Evolutionary conservation across 2,329 filamentous ascomycete genomes (phyloP).

Genomic region (Fusarium albosuccineum): DNA sequence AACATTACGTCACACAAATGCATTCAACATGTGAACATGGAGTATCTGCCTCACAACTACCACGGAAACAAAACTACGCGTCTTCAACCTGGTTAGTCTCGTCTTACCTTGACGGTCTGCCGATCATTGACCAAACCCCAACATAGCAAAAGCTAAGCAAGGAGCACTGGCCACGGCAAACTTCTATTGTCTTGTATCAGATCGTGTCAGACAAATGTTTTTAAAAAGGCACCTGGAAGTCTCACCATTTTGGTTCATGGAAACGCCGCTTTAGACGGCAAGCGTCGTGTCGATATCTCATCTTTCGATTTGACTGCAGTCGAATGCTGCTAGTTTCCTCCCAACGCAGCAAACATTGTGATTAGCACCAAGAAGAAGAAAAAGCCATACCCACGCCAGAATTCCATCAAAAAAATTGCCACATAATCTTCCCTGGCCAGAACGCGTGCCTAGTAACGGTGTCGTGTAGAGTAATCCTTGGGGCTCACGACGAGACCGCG

Average conservation of each 20-base stretch:
- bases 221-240: conserved; percentile 33
- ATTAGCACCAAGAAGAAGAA: conserved; percentile 26
- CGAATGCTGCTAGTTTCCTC: conserved; percentile 20
- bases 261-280: conserved; percentile 3
- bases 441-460: conserved; percentile 37
- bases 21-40: too few relatives aligned
- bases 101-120: conserved; percentile 18
- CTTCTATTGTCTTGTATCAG: conserved; percentile 28
- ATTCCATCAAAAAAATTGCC: conserved; percentile 3
- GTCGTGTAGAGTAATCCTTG: conserved; percentile 68
- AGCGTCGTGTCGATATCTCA: conserved; percentile 25
- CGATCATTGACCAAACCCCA: not conserved
- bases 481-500: conserved; percentile 95
- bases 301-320: conserved; percentile 29
- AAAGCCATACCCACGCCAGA: conserved; percentile 17
- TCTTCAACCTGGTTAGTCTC: conserved; percentile 10
- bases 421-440: not conserved
- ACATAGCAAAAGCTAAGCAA: not conserved
- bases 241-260: conserved; percentile 37
- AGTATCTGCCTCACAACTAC: too few relatives aligned
- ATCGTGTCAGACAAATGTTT: conserved; percentile 35
- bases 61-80: too few relatives aligned
- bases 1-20: not conserved
- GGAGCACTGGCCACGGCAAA: conserved; percentile 20
- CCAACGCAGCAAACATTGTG: conserved; percentile 15